Evolutionary conservation across 2,329 filamentous ascomycete species (phyloP).

Genomic region (Sporothrix brasiliensis): DNA sequence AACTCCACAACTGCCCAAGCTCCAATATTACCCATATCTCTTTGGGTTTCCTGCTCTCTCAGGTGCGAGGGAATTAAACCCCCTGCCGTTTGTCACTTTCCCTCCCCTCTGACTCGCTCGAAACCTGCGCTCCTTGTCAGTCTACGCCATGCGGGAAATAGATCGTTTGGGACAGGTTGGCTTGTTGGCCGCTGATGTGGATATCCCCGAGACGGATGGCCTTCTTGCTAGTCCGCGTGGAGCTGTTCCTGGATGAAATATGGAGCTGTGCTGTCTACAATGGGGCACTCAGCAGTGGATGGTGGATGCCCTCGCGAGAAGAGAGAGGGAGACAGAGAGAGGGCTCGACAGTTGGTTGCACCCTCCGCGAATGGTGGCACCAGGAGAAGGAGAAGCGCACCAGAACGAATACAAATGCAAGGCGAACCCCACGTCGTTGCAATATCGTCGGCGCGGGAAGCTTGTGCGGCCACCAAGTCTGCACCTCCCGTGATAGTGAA

Average conservation of each 20-base stretch:
- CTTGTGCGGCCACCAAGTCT: slow-evolving; percentile 19
- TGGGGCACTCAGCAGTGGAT: slow-evolving; percentile 23
- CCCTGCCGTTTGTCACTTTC: background rate
- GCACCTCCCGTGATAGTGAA: slow-evolving; percentile 23
- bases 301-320: slow-evolving; percentile 20
- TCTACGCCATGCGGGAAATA: slow-evolving; percentile 31
- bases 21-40: background rate
- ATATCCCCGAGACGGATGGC: slow-evolving; percentile 27
- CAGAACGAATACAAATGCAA: background rate
- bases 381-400: slow-evolving; percentile 8
- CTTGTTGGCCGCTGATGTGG: slow-evolving; percentile 17
- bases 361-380: background rate
- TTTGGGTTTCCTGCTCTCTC: background rate
- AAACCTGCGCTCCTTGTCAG: background rate
- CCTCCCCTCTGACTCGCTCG: slow-evolving; percentile 11
- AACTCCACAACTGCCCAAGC: background rate
- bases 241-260: slow-evolving; percentile 17
- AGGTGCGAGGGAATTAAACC: slow-evolving; percentile 27
- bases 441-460: slow-evolving; percentile 16
- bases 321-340: background rate
- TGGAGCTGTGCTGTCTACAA: slow-evolving; percentile 11
- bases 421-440: slow-evolving; percentile 30
- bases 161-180: slow-evolving; percentile 31
- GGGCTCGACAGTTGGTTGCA: background rate
- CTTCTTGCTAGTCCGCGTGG: slow-evolving; percentile 25